phyloP scores from a whole-genome alignment of 129 eudicot genomes.

The carrot (Daucus carota) region DNA sequence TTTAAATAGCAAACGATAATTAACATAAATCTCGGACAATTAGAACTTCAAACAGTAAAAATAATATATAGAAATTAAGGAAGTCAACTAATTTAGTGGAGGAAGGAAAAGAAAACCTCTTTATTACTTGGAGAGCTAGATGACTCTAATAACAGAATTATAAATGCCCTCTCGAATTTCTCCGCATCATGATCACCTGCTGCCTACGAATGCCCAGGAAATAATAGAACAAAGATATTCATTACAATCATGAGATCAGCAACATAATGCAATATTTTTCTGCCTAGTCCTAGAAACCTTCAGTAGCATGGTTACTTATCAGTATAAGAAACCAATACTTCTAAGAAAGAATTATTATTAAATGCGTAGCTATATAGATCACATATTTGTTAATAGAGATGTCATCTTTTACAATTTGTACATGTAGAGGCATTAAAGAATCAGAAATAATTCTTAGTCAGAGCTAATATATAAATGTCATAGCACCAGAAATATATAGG shows the following conservation, averaged over 20 bases:
- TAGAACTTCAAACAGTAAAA: not conserved
- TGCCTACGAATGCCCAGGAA: conserved; percentile 30
- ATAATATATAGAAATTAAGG: not conserved
- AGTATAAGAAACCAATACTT: not conserved
- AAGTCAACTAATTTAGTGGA: too few species aligned
- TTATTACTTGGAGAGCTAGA: conserved; percentile 23
- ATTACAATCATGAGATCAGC: not conserved
- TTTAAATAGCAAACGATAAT: not conserved
- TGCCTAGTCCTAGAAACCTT: not conserved
- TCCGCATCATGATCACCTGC: conserved; percentile 65
- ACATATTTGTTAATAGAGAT: not conserved
- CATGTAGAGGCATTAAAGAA: not conserved
- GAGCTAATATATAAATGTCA: not conserved
- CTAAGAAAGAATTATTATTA: not conserved
- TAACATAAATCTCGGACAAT: not conserved
- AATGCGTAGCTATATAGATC: not conserved
- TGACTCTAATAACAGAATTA: conserved; percentile 56
- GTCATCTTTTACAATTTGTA: not conserved
- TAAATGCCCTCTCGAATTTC: conserved; percentile 57
- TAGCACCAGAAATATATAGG: not conserved
- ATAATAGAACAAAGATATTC: not conserved
- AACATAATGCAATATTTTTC: not conserved
- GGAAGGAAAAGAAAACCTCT: conserved; percentile 28
- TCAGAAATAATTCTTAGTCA: not conserved
- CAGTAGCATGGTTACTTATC: not conserved